Evolutionary conservation across 768 basidiomycete genomes (phyloP), one percentile per base, ranked within the genome.

Genomic region (Tylopilus balloui): DNA sequence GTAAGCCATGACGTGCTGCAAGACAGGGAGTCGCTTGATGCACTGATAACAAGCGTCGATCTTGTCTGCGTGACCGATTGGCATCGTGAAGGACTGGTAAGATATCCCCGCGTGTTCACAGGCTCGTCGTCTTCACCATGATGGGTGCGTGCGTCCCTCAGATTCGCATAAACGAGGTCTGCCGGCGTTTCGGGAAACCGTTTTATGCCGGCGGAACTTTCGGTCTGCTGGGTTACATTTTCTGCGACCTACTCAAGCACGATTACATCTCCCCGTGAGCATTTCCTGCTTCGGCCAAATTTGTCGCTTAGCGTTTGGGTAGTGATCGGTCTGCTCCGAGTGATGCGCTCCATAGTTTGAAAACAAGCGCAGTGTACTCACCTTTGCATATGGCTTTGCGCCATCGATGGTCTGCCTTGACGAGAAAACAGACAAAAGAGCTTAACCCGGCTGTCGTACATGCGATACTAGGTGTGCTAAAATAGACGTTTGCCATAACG

Each of bases 201-300:
- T 86, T 98, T 65, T 97, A 96, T 59, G 82, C 86, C n/a, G 93
- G 93, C 1, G 90, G 90, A 11, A 86, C 88, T 14, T 94, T 92
- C 64, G 95, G 95, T 19, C 74, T 94, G 51, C 72, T 84, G 39
- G 95, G 95, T 14, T 99, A 92, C 69, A 91, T 96, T 60, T 96
- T 97, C 63, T 92, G 91, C 54, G 94, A 98, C 65, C 76, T 99
- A 47, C 73, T 93, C 48, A 76, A 80, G 47, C 95, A 96, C 60
- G 84, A 92, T 53, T 92, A 86, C 66, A 81, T 96, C 53, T 72
- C 83, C 39, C 80, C 85, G 95, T 94, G 70, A 71, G 93, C 67
- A 34, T 32, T 41, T 31, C 38, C 21, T 40, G 40, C 39, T 43
- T 50, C 10, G 13, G 48, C 50, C 53, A 45, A 54, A 40, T 39